These are phyloP conservation scores for Crepidotus variabilis DNA, from an alignment of 768 basidiomycete species.

Conservation along the genomic window DNA sequence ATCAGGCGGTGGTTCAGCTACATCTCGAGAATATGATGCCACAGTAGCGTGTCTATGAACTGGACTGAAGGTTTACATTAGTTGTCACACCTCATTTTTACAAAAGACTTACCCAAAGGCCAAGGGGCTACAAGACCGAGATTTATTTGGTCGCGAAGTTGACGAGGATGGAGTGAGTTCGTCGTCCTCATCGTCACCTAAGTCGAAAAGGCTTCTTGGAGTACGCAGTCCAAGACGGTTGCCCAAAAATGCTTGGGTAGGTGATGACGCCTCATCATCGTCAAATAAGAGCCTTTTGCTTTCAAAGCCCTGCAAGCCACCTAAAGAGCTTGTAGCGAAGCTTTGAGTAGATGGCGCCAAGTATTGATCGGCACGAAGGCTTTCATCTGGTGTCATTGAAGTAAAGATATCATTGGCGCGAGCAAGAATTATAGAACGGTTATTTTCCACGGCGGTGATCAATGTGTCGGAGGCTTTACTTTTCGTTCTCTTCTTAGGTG, in stretches of 20 bases:
- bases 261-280: neutral
- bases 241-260: neutral
- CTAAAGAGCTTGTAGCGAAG: conserved; percentile 18
- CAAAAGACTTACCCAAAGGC: neutral
- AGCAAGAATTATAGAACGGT: conserved; percentile 38
- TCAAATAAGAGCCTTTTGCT: neutral
- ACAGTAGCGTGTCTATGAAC: neutral
- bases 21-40: neutral
- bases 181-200: neutral
- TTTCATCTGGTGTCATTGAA: conserved; percentile 10
- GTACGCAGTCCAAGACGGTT: neutral
- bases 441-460: conserved; percentile 43
- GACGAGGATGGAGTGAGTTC: neutral
- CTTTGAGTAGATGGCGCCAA: conserved; percentile 30
- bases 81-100: neutral
- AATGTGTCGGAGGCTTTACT: conserved; percentile 34
- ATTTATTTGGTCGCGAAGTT: neutral
- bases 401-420: conserved; percentile 32
- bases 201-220: neutral
- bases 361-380: conserved; percentile 1
- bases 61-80: neutral
- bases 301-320: neutral
- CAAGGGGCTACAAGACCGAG: neutral
- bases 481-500: conserved; percentile 42
- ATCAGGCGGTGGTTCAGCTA: neutral